phyloP scores from a whole-genome alignment of 306 rosid genomes.

The Cyamopsis tetragonoloba region DNA sequence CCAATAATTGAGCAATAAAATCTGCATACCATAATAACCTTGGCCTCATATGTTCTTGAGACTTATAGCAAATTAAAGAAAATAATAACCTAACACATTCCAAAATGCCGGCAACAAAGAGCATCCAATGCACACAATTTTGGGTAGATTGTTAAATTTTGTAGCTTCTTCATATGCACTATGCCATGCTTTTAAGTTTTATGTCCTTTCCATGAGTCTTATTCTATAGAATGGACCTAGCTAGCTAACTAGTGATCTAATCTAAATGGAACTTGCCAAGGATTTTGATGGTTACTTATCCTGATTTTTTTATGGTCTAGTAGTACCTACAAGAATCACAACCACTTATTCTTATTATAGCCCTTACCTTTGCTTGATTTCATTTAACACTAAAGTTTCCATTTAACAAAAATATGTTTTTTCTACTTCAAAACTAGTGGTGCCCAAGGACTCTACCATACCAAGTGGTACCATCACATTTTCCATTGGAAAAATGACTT shows the following conservation, averaged over 20 bases:
- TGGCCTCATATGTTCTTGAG: conserved; percentile 8
- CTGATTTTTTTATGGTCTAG: conserved; percentile 21
- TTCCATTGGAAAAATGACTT: too few species aligned
- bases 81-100: conserved; percentile 25
- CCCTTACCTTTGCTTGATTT: conserved; percentile 20
- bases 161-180: too few species aligned
- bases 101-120: conserved; percentile 19
- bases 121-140: conserved; percentile 27
- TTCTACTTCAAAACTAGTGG: conserved; percentile 34
- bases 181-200: conserved; percentile 2
- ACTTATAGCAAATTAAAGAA: conserved; percentile 24
- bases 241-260: conserved; percentile 24
- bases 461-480: conserved; percentile 9
- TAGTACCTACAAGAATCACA: conserved; percentile 1
- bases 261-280: conserved; percentile 11
- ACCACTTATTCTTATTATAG: conserved; percentile 22
- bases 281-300: conserved; percentile 29
- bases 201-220: conserved; percentile 21
- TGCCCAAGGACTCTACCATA: conserved; percentile 1
- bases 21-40: conserved; percentile 11
- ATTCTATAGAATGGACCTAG: conserved; percentile 23
- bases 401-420: conserved; percentile 14
- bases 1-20: conserved; percentile 37
- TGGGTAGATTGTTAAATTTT: conserved; percentile 14
- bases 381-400: conserved; percentile 12